A percentile compares a stretch with the other conserved stretches of the same genome.
Evolutionary conservation across 257 asterid species (phyloP).

Genomic region (Asclepias syriaca): DNA sequence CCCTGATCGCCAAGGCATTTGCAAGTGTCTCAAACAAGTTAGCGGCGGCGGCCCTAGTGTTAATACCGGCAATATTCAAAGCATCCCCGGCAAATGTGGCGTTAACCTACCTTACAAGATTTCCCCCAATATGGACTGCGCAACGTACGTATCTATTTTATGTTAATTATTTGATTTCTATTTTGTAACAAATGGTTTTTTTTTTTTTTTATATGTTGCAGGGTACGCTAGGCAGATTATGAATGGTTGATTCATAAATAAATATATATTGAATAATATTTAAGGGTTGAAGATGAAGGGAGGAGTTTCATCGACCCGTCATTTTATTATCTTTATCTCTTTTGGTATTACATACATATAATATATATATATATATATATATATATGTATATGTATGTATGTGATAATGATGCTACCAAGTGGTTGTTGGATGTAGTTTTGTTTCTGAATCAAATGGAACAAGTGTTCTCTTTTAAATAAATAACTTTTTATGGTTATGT

Average conservation of each 20-base stretch:
- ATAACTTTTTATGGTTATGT: too few species aligned
- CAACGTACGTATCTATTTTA: neutral
- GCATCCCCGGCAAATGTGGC: slow-evolving; percentile 23
- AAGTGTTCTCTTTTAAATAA: too few species aligned
- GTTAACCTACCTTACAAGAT: slow-evolving; percentile 25
- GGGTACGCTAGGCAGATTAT: neutral
- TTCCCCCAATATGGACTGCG: slow-evolving; percentile 23
- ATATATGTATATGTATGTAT: neutral
- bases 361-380: neutral
- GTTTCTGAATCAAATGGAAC: neutral
- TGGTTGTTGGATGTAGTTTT: neutral
- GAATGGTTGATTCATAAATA: neutral
- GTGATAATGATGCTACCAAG: too few species aligned
- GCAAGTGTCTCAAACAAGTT: slow-evolving; percentile 24
- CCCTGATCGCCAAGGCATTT: slow-evolving; percentile 22
- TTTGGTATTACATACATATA: neutral
- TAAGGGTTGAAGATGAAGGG: too few species aligned
- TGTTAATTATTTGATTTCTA: too few species aligned
- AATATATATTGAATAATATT: too few species aligned
- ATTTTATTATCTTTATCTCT: neutral
- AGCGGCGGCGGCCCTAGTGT: neutral
- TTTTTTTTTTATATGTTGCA: neutral
- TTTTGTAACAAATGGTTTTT: too few species aligned
- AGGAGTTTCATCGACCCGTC: too few species aligned
- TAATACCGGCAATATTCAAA: slow-evolving; percentile 8